A percentile compares a stretch with the other conserved stretches of the same genome.
Evolutionary conservation across 441 rosid species (phyloP).

Genomic region (Croton setiger): DNA sequence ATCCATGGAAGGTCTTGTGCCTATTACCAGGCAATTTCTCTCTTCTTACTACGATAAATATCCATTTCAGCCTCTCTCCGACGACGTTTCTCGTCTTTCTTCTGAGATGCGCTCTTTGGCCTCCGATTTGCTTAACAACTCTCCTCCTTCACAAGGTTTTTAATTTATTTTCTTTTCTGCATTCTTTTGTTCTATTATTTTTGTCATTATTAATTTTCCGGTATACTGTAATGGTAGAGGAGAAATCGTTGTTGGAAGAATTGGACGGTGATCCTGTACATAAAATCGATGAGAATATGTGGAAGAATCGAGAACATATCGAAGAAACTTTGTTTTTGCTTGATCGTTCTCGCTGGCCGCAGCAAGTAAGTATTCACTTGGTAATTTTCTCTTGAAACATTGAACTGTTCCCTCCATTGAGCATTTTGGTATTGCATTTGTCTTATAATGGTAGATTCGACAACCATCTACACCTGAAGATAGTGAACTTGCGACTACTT

Average conservation of each 20-base stretch:
- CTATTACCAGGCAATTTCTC: slow-evolving; percentile 73
- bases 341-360: slow-evolving; percentile 66
- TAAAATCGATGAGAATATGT: slow-evolving; percentile 95
- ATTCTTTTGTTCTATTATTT: neutral
- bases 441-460: slow-evolving; percentile 49
- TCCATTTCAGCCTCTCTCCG: slow-evolving; percentile 67
- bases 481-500: slow-evolving; percentile 38
- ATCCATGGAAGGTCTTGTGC: slow-evolving; percentile 82
- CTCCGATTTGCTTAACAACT: slow-evolving; percentile 44
- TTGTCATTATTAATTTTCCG: neutral
- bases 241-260: slow-evolving; percentile 50
- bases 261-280: slow-evolving; percentile 65
- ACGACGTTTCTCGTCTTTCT: slow-evolving; percentile 61
- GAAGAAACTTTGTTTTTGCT: slow-evolving; percentile 82
- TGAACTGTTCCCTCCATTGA: neutral
- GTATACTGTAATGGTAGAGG: slow-evolving; percentile 34
- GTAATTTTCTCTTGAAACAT: neutral
- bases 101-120: slow-evolving; percentile 58
- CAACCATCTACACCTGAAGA: slow-evolving; percentile 54
- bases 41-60: slow-evolving; percentile 77
- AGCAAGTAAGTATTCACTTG: slow-evolving; percentile 32
- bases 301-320: slow-evolving; percentile 92
- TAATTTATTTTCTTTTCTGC: slow-evolving; percentile 5
- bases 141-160: slow-evolving; percentile 60
- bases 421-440: neutral